A percentile compares a stretch with the other conserved stretches of the same genome.
phyloP scores from a whole-genome alignment of 208 protist genomes.

The Leishmania amazonensis region DNA sequence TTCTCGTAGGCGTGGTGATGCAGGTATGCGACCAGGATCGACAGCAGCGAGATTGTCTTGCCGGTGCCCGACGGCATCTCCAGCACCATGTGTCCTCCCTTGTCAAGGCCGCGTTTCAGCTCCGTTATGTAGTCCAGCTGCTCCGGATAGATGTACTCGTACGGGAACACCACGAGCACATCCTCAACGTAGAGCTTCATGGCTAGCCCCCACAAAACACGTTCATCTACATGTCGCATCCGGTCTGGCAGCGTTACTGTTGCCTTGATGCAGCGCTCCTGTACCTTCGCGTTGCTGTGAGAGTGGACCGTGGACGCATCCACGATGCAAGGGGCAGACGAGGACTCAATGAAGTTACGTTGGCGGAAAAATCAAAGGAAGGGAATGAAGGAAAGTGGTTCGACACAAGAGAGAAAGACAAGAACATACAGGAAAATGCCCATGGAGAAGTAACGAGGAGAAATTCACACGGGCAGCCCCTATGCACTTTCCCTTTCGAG shows the following conservation, averaged over 20 bases:
- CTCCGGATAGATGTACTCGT: constrained; percentile 99
- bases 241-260: no score
- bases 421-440: not conserved
- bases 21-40: constrained; percentile 96
- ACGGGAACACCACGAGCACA: constrained; percentile 98
- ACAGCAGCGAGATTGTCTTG: constrained; percentile 99
- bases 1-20: constrained; percentile 91
- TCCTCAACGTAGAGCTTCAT: constrained; percentile 98
- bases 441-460: not conserved
- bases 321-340: not conserved
- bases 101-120: constrained; percentile 95
- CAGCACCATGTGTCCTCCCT: constrained; percentile 95
- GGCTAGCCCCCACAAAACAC: not conserved
- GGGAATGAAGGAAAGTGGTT: not conserved
- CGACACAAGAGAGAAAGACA: not conserved
- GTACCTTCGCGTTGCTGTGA: not conserved
- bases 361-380: not conserved
- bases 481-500: not conserved
- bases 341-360: not conserved
- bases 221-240: not conserved
- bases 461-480: no score
- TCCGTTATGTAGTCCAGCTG: constrained; percentile 99
- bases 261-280: not conserved
- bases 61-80: constrained; percentile 99
- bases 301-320: not conserved